Percentiles rank a stretch among this genome's conserved stretches.
phyloP scores from a whole-genome alignment of 495 filamentous ascomycete genomes.

The Bacidia rubella region DNA sequence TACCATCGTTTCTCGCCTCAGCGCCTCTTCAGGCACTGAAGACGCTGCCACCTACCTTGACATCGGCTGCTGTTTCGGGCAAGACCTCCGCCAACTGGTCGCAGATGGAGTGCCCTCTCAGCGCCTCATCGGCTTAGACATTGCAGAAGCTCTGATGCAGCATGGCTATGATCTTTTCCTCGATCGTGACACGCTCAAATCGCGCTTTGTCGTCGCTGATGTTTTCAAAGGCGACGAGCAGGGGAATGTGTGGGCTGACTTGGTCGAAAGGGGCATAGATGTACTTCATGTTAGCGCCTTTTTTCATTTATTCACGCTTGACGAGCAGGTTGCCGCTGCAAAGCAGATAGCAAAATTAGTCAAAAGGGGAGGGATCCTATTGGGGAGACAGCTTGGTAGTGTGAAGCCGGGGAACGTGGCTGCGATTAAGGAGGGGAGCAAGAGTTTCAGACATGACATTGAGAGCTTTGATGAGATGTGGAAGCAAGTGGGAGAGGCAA shows the following conservation, averaged over 20 bases:
- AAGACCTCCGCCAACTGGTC: slow-evolving; percentile 32
- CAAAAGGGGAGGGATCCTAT: too few species aligned
- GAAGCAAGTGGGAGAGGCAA: too few species aligned
- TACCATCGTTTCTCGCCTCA: slow-evolving; percentile 28
- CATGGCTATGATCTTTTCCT: slow-evolving; percentile 38
- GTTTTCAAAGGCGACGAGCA: too few species aligned
- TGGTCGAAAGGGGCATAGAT: slow-evolving; percentile 33
- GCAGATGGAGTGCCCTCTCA: slow-evolving; percentile 29
- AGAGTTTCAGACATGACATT: too few species aligned
- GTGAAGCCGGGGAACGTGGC: too few species aligned
- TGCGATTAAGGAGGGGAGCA: too few species aligned
- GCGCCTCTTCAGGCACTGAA: too few species aligned
- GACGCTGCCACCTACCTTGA: slow-evolving; percentile 28
- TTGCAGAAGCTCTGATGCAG: slow-evolving; percentile 33
- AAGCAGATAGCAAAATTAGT: too few species aligned
- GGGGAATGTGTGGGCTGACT: slow-evolving; percentile 28
- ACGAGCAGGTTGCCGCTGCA: slow-evolving; percentile 35
- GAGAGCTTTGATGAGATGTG: too few species aligned
- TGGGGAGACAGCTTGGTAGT: too few species aligned
- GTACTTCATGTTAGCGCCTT: slow-evolving; percentile 42
- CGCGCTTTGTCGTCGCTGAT: slow-evolving; percentile 23
- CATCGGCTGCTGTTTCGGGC: slow-evolving; percentile 36
- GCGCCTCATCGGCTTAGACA: slow-evolving; percentile 34
- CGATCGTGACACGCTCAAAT: slow-evolving; percentile 24
- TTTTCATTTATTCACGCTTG: slow-evolving; percentile 45